Percentiles rank a stretch among this genome's conserved stretches.
These are phyloP conservation scores for Chrysoporthe cubensis DNA, from an alignment of 2,329 filamentous ascomycete species.

Conservation along the genomic window DNA sequence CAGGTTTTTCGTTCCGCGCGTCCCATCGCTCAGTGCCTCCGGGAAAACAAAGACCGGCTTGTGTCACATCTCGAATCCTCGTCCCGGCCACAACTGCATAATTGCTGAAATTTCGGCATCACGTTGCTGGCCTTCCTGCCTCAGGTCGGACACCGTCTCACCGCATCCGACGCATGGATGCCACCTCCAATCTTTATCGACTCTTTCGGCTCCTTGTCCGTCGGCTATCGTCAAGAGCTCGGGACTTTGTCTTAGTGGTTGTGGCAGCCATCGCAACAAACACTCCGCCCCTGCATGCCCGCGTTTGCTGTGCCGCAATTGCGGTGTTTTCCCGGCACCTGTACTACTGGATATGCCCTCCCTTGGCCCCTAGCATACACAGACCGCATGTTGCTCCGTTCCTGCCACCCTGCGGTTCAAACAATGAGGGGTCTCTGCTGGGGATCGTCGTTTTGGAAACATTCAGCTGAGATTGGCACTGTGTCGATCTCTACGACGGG, in stretches of 20 bases:
- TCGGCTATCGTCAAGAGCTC: background rate
- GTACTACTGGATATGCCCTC: background rate
- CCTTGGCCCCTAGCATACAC: background rate
- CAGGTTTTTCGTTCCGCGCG: constrained; percentile 1
- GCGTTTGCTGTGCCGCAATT: constrained; percentile 6
- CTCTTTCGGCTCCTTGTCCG: background rate
- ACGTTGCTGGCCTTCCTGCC: background rate
- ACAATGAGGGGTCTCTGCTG: constrained; percentile 1
- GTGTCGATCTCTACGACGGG: constrained; percentile 15
- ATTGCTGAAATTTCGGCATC: background rate
- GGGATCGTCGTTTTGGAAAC: constrained; percentile 21
- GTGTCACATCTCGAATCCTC: background rate
- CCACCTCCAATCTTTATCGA: background rate
- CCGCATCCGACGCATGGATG: background rate
- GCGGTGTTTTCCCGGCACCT: background rate
- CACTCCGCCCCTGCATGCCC: background rate
- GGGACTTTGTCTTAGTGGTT: background rate
- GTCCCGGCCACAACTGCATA: too few species aligned
- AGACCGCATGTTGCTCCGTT: constrained; percentile 9
- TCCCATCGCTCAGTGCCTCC: background rate
- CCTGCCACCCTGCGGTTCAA: constrained; percentile 8
- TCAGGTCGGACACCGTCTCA: background rate
- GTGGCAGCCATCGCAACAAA: background rate
- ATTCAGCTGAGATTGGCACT: constrained; percentile 18
- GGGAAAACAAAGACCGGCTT: background rate